These are phyloP conservation scores for Iberis amara DNA, from an alignment of 441 rosid species.

Conservation along the genomic window DNA sequence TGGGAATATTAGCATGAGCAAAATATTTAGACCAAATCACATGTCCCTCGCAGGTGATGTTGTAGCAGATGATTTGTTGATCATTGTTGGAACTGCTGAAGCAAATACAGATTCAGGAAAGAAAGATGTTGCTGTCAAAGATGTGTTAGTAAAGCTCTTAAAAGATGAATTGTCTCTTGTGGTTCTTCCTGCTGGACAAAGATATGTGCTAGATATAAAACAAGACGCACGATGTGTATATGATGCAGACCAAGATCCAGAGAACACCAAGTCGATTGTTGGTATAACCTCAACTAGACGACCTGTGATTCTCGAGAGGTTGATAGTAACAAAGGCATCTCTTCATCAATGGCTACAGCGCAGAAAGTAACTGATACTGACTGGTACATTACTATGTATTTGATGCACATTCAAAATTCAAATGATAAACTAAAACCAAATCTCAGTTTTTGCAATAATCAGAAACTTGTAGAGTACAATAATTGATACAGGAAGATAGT, in stretches of 20 bases:
- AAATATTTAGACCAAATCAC: no score
- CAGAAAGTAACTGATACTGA: slow-evolving; percentile 31
- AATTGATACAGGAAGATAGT: slow-evolving; percentile 16
- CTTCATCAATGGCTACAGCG: slow-evolving; percentile 55
- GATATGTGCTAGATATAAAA: slow-evolving; percentile 13
- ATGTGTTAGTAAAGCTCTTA: slow-evolving; percentile 51
- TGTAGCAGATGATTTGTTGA: slow-evolving; percentile 67
- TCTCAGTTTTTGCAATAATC: slow-evolving; percentile 14
- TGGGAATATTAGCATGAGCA: no score
- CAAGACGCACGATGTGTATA: slow-evolving; percentile 24
- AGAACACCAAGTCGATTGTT: slow-evolving; percentile 24
- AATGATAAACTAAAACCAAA: slow-evolving; percentile 12
- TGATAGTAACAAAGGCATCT: slow-evolving; percentile 64
- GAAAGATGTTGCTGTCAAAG: slow-evolving; percentile 39
- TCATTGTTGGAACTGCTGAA: slow-evolving; percentile 52
- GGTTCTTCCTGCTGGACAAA: slow-evolving; percentile 40
- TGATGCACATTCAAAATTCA: slow-evolving; percentile 11
- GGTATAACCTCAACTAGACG: slow-evolving; percentile 52
- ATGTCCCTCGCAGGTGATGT: slow-evolving; percentile 38
- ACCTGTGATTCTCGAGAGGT: slow-evolving; percentile 49
- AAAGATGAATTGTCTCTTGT: slow-evolving; percentile 64
- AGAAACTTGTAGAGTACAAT: slow-evolving; percentile 19
- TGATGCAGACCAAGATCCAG: slow-evolving; percentile 31
- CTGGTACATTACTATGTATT: slow-evolving; percentile 30
- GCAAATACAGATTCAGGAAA: slow-evolving; percentile 28